Evolutionary conservation across 2,329 filamentous ascomycete species (phyloP), one percentile per base, ranked within the genome.

Genomic region (Xenoacremonium recifei): DNA sequence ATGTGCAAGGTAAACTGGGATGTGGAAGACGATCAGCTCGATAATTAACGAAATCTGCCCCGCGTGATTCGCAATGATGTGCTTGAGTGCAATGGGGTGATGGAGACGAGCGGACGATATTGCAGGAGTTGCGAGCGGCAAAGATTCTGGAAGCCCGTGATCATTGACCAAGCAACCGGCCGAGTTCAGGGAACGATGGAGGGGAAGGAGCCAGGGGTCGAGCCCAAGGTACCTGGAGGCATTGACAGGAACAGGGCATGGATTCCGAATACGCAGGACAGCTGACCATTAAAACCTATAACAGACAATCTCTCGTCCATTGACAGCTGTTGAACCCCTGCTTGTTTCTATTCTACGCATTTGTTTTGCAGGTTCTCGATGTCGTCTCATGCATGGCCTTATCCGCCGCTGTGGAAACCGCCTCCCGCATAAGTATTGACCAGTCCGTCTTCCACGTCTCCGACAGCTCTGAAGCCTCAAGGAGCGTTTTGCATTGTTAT

Each of bases 61-160:
- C 21, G 38, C 29, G 48, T 11, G 29, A 32, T 32, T 9, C 6
- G 9, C 37, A 38, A 51, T 45, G 50, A 46, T 36, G 46, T 51
- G 29, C 42, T 48, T 42, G 37, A 21, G 44, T 44, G 44, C 40
- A 46, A 40, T 44, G 40, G 34, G 35, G 38, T 45, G 42, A 37
- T 29, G 41, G 40, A n/a, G n/a, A 44, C 17, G 39, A 44, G 15
- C 15, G 10, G 9, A 32, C 10, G 9, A 32, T 9, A 13, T 27
- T 27, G 23, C 23, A 27, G 23, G 7, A 13, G 7, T 27, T 27
- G 23, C 13, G 13, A 27, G 23, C 23, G 23, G 7, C 7, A 13
- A 27, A 13, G 7, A 13, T 7, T 6, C 15, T 32, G 15, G 15
- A 32, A 32, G 23, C 29, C 29, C 16, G 29, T 32, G 29, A 32